Conservation (phyloP, 2,329 filamentous ascomycete species). For the Aureobasidium lini region DNA sequence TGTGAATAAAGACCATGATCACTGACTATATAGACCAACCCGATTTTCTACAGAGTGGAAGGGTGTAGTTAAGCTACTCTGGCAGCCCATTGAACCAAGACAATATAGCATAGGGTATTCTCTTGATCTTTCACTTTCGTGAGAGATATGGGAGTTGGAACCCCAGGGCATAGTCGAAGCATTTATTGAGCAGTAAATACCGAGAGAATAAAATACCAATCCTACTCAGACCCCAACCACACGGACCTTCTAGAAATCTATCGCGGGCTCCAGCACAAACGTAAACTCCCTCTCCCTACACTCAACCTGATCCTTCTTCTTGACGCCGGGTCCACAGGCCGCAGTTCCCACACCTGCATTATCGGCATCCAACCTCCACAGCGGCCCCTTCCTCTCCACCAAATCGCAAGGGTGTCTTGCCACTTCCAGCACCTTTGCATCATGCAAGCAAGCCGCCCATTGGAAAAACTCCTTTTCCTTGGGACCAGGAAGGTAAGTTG, state of each 20-base stretch:
- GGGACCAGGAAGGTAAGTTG: slow-evolving; percentile 17
- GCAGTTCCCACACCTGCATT: slow-evolving; percentile 6
- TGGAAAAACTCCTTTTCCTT: slow-evolving; percentile 5
- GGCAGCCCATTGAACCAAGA: too few species aligned
- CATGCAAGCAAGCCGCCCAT: slow-evolving; percentile 8
- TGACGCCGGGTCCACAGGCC: slow-evolving; percentile 9
- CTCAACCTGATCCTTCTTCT: slow-evolving; percentile 5
- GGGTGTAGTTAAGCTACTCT: too few species aligned
- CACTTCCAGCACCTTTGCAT: slow-evolving; percentile 1
- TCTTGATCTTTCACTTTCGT: too few species aligned
- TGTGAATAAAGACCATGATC: too few species aligned
- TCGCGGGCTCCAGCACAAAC: slow-evolving; percentile 9
- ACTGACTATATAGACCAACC: too few species aligned
- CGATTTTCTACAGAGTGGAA: too few species aligned
- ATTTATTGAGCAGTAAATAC: too few species aligned
- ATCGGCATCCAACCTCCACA: slow-evolving; percentile 12
- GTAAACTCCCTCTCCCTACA: slow-evolving; percentile 10
- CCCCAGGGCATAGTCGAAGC: too few species aligned
- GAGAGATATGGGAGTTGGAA: too few species aligned
- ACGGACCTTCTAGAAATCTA: slow-evolving; percentile 5
- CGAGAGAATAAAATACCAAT: too few species aligned
- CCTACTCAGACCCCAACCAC: neutral
- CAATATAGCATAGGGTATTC: too few species aligned
- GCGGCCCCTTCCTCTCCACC: neutral
- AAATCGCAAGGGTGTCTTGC: slow-evolving; percentile 9